Base-by-base conservation (phyloP, 169 alveolate species). In the Amoebophrya sp. region DNA sequence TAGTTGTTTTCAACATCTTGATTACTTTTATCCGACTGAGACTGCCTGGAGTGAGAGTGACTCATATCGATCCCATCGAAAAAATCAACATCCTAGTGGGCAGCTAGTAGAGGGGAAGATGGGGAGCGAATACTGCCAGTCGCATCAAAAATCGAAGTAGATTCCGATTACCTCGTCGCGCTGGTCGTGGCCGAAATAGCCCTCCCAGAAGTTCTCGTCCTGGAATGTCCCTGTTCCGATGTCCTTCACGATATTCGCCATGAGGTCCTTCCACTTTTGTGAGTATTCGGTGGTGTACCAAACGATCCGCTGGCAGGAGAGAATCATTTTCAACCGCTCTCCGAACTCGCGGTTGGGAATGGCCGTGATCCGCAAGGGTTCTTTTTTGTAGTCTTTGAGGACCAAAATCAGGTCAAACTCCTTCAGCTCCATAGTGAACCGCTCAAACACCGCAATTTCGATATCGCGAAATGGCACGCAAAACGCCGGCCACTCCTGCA, bases 401-500 rank as follows among this genome's bases (percentile, higher is more conserved):
- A 66, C 18, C 32, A 66, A 66, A 66, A 66, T 66, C 35, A 66
- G 35, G 83, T 66, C 83, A 25, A 66, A 66, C 83, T 66, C 83
- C 32, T 66, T 66, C 83, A 66, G 18, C 1, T 66, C 83, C 83
- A 66, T 66, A 3, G 83, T 66, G 83, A 66, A 66, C 91, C 99
- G 95, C 94, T 98, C 99, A 77, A 98, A 96, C 39, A 98, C 98
- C 2, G 97, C 98, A 0, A 97, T 94, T 94, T 98, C 99, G 33
- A 98, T 96, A 66, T 98, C 99, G 89, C 95, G 97, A 39, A 97
- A 96, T 54, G 97, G 95, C 38, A 98, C 95, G 23, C 98, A 98
- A 92, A 98, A 98, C 77, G 99, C 98, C 35, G 99, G 99, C 94
- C 96, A 96, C 92, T 98, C 99, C 53, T 96, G 96, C 77, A 98